phyloP scores from a whole-genome alignment of 1,139 yeast genomes.

The Candida pseudoviswanathii region DNA sequence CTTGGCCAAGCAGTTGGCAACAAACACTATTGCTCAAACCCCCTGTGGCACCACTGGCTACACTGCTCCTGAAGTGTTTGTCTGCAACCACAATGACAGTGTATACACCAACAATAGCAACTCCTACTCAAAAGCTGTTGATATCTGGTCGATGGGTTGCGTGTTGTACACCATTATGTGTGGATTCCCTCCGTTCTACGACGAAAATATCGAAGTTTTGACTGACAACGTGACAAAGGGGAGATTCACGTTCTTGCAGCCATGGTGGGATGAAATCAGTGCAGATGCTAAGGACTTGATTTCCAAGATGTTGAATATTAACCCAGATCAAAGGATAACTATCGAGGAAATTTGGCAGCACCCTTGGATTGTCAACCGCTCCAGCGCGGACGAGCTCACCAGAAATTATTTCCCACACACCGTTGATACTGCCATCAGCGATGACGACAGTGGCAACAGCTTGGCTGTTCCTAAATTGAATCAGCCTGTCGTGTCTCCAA shows the following conservation, averaged over 20 bases:
- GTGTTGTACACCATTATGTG: conserved; percentile 85
- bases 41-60: conserved; percentile 69
- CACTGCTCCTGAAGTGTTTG: conserved; percentile 91
- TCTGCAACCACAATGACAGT: conserved; percentile 32
- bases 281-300: conserved; percentile 73
- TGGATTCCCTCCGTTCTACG: conserved; percentile 97
- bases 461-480: conserved; percentile 13
- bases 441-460: conserved; percentile 2
- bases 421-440: conserved; percentile 11
- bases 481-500: conserved; percentile 32
- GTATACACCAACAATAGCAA: conserved; percentile 52
- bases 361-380: conserved; percentile 32
- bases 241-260: conserved; percentile 77
- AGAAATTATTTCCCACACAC: conserved; percentile 13
- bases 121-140: conserved; percentile 85
- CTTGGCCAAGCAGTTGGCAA: conserved; percentile 70
- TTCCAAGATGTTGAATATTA: conserved; percentile 51
- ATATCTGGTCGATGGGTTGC: conserved; percentile 96
- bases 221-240: conserved; percentile 85
- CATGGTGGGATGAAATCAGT: conserved; percentile 98
- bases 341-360: conserved; percentile 63
- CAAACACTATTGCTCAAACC: conserved; percentile 30
- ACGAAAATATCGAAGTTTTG: conserved; percentile 78
- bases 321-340: conserved; percentile 69
- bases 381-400: conserved; percentile 7